Conservation (phyloP, 1,284 basidiomycete species). For the Ustilago bromivora region DNA sequence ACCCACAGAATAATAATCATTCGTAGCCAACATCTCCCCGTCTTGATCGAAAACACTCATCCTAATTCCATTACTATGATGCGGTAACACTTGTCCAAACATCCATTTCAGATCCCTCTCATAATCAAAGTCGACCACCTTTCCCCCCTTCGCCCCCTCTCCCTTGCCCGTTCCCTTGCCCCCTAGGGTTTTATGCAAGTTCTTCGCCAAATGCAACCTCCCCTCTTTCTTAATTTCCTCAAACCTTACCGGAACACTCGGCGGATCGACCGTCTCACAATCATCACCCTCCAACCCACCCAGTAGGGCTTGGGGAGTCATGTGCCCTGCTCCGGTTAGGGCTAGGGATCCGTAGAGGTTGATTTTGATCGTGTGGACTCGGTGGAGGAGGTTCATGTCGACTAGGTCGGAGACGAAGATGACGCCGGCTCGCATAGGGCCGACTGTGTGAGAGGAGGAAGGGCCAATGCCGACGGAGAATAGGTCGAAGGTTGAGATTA, state of each 20-base stretch:
- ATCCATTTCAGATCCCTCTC: constrained; percentile 91
- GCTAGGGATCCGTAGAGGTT: constrained; percentile 78
- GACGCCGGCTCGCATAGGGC: constrained; percentile 87
- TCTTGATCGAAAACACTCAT: constrained; percentile 85
- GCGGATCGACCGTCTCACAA: constrained; percentile 82
- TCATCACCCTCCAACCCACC: constrained; percentile 84
- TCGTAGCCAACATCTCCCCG: constrained; percentile 89
- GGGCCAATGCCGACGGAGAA: constrained; percentile 85
- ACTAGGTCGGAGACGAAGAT: constrained; percentile 81
- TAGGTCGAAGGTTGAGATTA: constrained; percentile 80
- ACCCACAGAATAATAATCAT: constrained; percentile 82
- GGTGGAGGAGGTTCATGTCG: constrained; percentile 78
- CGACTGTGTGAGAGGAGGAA: constrained; percentile 76
- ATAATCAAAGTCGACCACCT: constrained; percentile 81
- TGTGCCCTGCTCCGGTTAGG: constrained; percentile 85
- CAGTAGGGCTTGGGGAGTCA: constrained; percentile 92
- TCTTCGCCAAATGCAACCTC: constrained; percentile 77
- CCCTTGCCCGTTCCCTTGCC: background rate
- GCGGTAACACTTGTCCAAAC: constrained; percentile 75
- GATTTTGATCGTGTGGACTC: constrained; percentile 84
- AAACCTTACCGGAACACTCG: constrained; percentile 78
- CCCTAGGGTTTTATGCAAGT: constrained; percentile 43
- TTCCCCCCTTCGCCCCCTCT: constrained; percentile 15
- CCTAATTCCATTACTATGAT: constrained; percentile 78
- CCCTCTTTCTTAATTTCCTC: constrained; percentile 78